Base-by-base conservation (phyloP, 192 early-diverging fungal species). In the Umbelopsis isabellina region DNA sequence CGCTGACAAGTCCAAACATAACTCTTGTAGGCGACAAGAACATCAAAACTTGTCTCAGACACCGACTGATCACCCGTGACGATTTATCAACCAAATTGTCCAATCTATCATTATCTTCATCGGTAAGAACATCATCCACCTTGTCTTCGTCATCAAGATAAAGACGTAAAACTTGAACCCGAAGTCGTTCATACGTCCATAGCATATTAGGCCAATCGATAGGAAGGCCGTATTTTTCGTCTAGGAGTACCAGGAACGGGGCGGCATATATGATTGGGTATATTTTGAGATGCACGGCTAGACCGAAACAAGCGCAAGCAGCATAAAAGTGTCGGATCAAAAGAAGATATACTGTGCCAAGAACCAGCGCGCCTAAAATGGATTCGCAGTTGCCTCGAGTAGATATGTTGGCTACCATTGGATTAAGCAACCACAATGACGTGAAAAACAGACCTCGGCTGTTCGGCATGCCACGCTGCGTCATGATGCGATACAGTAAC, bases 201-300 rank as follows among this genome's bases (percentile, higher is more conserved):
- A 72, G 53, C 10, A 72, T 67, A 21, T 66, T 48, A 47, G 74
- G 68, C 64, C 67, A 75, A 22, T 75, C 61, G 35, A 53, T 22
- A 13, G 79, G 74, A 21, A 74, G 66, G 2, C 69, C 71, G 49
- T 80, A 77, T 12, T 65, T 58, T 46, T 84, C 83, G 70, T 88
- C 87, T 68, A 93, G 80, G 49, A 89, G 75, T 16, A 92, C 77
- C 77, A 95, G 82, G 33, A 99, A 67, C 1, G 96, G 93, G 0
- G 97, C 71, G 4, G 92, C 92, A 73, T 98, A 95, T n/a, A 99
- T 91, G 61, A 97, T 85, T 2, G 98, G 97, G 79, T 98, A 99
- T 11, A 98, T 94, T 75, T 99, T 99, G 49, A 98, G 88, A 78
- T 99, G 98, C 25, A 99, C 97, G 8, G 94, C 83, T 9, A 96